These are phyloP conservation scores for Sclerotinia borealis DNA, from an alignment of 2,329 filamentous ascomycete genomes.

Conservation along the genomic window DNA sequence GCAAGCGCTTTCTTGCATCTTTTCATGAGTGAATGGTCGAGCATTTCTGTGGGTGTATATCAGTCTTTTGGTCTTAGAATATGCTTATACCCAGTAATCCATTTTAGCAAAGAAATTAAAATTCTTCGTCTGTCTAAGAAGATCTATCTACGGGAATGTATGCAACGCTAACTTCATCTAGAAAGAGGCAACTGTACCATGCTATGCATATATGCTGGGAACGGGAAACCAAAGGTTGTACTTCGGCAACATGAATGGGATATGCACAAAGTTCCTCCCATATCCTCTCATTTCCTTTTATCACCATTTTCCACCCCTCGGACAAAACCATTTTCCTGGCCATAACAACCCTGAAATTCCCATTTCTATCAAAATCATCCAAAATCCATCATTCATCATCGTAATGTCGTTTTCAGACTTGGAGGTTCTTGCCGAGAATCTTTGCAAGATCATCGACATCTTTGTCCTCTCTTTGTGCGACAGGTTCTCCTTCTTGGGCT, in stretches of 20 bases:
- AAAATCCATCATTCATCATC: slow-evolving; percentile 4
- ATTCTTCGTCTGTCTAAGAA: slow-evolving; percentile 1
- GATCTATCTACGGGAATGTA: neutral
- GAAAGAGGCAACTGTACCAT: neutral
- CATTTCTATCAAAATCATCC: slow-evolving; percentile 5
- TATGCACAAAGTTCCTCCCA: neutral
- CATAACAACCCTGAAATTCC: neutral
- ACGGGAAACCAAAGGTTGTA: neutral
- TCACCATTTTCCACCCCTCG: neutral
- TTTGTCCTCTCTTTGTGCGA: slow-evolving; percentile 63
- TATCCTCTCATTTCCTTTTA: neutral
- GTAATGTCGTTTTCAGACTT: slow-evolving; percentile 2
- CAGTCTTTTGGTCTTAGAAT: no score
- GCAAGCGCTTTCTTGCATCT: neutral
- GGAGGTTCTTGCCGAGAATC: slow-evolving; percentile 41
- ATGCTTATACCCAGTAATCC: no score
- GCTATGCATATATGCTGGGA: neutral
- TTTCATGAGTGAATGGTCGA: no score
- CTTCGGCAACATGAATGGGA: neutral
- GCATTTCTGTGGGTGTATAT: no score
- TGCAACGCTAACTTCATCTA: neutral
- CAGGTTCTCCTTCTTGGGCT: slow-evolving; percentile 62
- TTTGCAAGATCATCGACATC: slow-evolving; percentile 77
- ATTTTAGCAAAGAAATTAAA: neutral
- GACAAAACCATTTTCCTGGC: neutral